phyloP scores from a whole-genome alignment of 2,329 filamentous ascomycete species.

The Sclerotinia borealis region DNA sequence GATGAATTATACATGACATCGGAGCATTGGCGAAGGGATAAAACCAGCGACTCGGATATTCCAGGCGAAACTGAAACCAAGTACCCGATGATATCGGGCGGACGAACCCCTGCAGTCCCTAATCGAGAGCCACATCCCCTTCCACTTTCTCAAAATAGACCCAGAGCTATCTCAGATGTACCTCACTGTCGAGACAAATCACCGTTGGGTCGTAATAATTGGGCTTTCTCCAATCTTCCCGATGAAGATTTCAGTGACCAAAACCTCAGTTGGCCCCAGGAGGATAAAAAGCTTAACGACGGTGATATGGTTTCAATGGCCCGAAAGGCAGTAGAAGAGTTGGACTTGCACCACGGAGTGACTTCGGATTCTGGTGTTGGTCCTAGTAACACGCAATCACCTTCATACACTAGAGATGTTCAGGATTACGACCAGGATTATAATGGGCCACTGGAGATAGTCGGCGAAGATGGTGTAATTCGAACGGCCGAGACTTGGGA shows the following conservation, averaged over 20 bases:
- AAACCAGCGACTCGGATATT: neutral
- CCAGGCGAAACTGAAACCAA: neutral
- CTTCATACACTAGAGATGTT: no score
- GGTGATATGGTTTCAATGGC: neutral
- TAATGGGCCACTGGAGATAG: constrained; percentile 16
- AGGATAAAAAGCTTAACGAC: neutral
- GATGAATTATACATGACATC: neutral
- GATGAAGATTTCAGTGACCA: constrained; percentile 9
- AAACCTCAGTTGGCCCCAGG: neutral
- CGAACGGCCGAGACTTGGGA: constrained; percentile 18
- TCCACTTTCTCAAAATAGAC: constrained; percentile 30
- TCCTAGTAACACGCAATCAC: neutral
- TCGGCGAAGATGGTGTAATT: constrained; percentile 20
- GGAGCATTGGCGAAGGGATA: neutral
- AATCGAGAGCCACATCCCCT: neutral
- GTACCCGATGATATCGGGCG: constrained; percentile 1
- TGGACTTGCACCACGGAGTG: neutral
- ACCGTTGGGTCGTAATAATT: constrained; percentile 54
- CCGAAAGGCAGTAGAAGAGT: neutral
- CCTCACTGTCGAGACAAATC: constrained; percentile 42
- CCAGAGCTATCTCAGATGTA: constrained; percentile 53
- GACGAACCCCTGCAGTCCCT: neutral
- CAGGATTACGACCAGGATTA: neutral
- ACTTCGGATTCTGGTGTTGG: neutral
- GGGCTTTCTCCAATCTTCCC: constrained; percentile 47